phyloP scores from a whole-genome alignment of 1,284 basidiomycete genomes.

The Boletus hoseneyae region DNA sequence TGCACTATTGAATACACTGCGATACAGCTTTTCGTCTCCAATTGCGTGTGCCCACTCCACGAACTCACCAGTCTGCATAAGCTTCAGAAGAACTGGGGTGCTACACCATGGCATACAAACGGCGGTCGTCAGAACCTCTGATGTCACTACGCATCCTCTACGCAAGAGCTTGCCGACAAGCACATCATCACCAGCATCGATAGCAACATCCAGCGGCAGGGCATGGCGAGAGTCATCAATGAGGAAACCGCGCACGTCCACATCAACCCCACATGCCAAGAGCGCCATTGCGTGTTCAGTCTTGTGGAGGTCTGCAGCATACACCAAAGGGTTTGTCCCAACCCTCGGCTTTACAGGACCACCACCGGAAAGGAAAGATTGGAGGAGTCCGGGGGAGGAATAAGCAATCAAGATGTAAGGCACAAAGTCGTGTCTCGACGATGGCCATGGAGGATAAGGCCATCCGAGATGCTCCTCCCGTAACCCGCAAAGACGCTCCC shows the following conservation, averaged over 20 bases:
- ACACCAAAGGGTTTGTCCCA: neutral
- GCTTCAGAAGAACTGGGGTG: neutral
- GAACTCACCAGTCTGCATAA: neutral
- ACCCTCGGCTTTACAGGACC: neutral
- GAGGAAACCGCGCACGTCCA: neutral
- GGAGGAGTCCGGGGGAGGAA: neutral
- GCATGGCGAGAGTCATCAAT: neutral
- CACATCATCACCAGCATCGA: neutral
- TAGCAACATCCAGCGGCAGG: slow-evolving; percentile 1
- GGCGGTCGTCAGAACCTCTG: neutral
- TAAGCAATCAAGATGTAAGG: slow-evolving; percentile 1
- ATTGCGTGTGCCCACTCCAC: slow-evolving; percentile 1
- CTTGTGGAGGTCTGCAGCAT: neutral
- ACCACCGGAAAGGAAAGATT: neutral
- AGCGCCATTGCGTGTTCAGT: neutral
- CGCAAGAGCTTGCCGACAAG: neutral
- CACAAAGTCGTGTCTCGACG: slow-evolving; percentile 1
- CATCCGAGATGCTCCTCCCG: neutral
- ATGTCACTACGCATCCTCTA: neutral
- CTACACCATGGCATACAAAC: slow-evolving; percentile 4
- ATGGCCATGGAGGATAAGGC: slow-evolving; percentile 5
- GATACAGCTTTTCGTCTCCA: neutral
- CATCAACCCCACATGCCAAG: neutral
- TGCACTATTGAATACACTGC: neutral
- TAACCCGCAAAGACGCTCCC: neutral